A percentile compares a stretch with the other conserved stretches of the same genome.
Conservation (phyloP, 345 rosid genomes). For the Eucalyptus tenuipes region DNA sequence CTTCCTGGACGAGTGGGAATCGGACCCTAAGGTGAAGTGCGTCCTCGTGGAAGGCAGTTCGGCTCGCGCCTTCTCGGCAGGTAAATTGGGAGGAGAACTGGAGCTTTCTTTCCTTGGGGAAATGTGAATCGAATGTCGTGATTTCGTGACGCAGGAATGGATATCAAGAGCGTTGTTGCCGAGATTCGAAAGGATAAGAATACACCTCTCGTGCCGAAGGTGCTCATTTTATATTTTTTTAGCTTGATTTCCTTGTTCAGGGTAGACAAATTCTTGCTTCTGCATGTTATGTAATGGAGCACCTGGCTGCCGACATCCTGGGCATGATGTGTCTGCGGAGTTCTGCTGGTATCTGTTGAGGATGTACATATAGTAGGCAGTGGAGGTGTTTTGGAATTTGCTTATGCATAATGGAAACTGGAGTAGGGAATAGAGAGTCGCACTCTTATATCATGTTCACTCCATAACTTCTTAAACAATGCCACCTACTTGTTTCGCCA, state of each 20-base stretch:
- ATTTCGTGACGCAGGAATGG: slow-evolving; percentile 16
- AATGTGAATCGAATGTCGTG: slow-evolving; percentile 19
- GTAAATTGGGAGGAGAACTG: slow-evolving; percentile 9
- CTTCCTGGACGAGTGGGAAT: slow-evolving; percentile 85
- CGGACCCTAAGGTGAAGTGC: slow-evolving; percentile 64
- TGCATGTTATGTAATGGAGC: not conserved
- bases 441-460: not conserved
- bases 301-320: not conserved
- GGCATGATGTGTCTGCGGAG: not conserved
- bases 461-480: not conserved
- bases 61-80: slow-evolving; percentile 84
- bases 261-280: not conserved
- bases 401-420: not conserved
- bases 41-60: slow-evolving; percentile 68
- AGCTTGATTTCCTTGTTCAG: not conserved
- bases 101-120: not conserved
- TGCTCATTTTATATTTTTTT: not conserved
- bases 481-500: not conserved
- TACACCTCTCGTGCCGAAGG: slow-evolving; percentile 78
- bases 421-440: not conserved
- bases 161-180: slow-evolving; percentile 32
- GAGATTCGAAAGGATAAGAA: slow-evolving; percentile 35
- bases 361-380: not conserved
- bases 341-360: not conserved
- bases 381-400: not conserved